Percentiles rank a stretch among this genome's conserved stretches.
Conservation (phyloP, 805 yeast species). For the Kuraishia piskuri region DNA sequence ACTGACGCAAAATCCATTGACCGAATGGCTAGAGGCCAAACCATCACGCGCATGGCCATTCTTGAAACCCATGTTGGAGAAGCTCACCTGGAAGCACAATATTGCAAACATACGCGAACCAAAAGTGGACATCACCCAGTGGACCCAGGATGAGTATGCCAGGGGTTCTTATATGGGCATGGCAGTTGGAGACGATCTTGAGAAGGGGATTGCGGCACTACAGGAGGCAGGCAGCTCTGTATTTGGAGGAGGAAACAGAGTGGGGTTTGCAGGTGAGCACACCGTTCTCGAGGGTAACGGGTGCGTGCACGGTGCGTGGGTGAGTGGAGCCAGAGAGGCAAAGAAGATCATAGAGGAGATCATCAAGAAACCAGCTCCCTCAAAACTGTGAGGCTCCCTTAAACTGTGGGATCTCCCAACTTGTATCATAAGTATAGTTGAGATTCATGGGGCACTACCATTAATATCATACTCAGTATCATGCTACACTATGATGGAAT, state of each 20-base stretch:
- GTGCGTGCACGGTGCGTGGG: constrained; percentile 53
- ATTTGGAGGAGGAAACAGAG: constrained; percentile 5
- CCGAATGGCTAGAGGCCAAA: constrained; percentile 35
- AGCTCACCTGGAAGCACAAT: constrained; percentile 5
- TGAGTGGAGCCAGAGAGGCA: constrained; percentile 42
- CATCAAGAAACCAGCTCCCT: neutral
- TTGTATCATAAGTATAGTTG: neutral
- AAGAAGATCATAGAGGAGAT: constrained; percentile 9
- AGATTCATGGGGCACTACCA: too few relatives aligned
- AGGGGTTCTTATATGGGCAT: constrained; percentile 35
- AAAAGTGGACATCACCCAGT: constrained; percentile 25
- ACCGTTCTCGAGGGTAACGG: constrained; percentile 43
- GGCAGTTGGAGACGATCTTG: constrained; percentile 29
- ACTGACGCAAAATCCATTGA: constrained; percentile 40
- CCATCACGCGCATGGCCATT: constrained; percentile 35
- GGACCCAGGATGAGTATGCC: constrained; percentile 45
- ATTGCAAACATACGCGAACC: constrained; percentile 16
- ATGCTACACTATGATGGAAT: too few relatives aligned
- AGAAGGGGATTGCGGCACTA: constrained; percentile 20
- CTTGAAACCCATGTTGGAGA: constrained; percentile 32
- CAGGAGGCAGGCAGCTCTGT: constrained; percentile 21
- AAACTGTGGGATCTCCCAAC: neutral
- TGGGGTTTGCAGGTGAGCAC: constrained; percentile 54
- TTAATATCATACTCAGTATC: too few relatives aligned
- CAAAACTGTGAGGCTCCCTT: neutral